Conservation (phyloP, 1,284 basidiomycete genomes). For the Ceratobasidium sp. region DNA sequence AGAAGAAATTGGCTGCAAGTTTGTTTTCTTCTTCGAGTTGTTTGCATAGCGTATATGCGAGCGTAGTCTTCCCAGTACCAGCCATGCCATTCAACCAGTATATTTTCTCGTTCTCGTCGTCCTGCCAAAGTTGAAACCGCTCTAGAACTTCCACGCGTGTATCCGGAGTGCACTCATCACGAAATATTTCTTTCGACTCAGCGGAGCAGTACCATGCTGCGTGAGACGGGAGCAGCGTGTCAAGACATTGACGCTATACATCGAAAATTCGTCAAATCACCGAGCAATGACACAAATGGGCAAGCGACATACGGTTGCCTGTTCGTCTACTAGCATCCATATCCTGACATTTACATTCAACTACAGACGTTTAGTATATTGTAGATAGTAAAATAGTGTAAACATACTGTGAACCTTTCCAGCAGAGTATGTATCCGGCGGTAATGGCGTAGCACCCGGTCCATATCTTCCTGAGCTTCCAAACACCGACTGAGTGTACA, state of each 20-base stretch:
- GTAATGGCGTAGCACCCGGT: background rate
- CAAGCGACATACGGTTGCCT: background rate
- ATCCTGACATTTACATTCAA: background rate
- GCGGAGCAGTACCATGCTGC: conserved; percentile 6
- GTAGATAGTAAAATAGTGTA: background rate
- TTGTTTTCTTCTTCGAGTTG: background rate
- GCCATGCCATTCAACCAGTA: too few relatives aligned
- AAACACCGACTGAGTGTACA: too few relatives aligned
- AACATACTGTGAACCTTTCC: background rate
- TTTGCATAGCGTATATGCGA: conserved; percentile 6
- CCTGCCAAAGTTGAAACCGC: background rate
- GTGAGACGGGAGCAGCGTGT: background rate
- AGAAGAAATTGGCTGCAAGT: background rate
- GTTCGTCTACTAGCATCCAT: background rate
- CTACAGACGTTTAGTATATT: background rate
- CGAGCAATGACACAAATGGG: background rate
- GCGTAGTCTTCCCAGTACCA: background rate
- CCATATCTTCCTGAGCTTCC: background rate
- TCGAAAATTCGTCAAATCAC: background rate
- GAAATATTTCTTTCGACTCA: background rate
- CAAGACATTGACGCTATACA: too few relatives aligned
- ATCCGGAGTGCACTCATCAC: background rate
- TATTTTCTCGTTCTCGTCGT: background rate
- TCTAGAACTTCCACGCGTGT: background rate
- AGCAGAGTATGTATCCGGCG: conserved; percentile 3